Evolutionary conservation across 78 protist species (phyloP).

Genomic region (Protostelium mycophagum): DNA sequence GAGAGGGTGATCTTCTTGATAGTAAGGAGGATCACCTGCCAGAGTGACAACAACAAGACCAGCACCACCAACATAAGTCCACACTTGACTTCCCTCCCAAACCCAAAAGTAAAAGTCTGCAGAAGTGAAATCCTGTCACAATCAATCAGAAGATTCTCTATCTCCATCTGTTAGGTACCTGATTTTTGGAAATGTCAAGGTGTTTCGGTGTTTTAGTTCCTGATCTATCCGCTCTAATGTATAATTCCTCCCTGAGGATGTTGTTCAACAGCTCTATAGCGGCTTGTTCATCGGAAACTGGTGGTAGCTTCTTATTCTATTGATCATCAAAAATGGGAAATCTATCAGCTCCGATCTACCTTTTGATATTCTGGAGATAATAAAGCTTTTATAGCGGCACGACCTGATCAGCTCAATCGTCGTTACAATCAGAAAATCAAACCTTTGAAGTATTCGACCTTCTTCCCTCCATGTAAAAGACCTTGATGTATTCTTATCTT

Average conservation of each 20-base stretch:
- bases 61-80: neutral
- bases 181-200: neutral
- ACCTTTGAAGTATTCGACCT: constrained; percentile 1
- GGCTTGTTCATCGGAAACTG: neutral
- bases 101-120: neutral
- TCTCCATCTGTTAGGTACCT: neutral
- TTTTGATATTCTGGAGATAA: neutral
- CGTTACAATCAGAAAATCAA: neutral
- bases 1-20: neutral
- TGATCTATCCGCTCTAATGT: neutral
- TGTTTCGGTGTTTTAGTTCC: neutral
- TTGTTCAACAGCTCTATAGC: neutral
- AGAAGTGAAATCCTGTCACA: neutral
- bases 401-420: neutral
- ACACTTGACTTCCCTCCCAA: neutral
- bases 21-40: neutral
- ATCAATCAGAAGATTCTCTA: neutral
- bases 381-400: neutral
- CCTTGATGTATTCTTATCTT: neutral
- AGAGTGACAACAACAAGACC: neutral
- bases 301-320: neutral
- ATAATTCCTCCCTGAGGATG: neutral
- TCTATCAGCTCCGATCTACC: neutral
- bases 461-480: neutral
- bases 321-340: neutral